Percentiles rank a stretch among this genome's conserved stretches.
These are phyloP conservation scores for Tetracladium setigerum DNA, from an alignment of 495 filamentous ascomycete genomes.

Conservation along the genomic window DNA sequence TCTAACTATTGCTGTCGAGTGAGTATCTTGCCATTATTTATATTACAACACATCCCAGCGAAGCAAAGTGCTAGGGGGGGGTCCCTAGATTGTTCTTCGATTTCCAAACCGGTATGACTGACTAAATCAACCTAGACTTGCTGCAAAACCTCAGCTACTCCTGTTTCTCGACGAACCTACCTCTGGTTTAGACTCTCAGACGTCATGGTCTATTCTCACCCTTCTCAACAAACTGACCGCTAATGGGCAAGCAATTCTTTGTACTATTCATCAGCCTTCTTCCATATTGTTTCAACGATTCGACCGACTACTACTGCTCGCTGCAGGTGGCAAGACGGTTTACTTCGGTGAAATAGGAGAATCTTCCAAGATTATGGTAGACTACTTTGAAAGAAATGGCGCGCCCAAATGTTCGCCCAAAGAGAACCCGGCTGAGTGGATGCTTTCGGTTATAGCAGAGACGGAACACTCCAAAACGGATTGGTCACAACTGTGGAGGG, in stretches of 20 bases:
- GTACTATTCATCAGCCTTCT: constrained; percentile 87
- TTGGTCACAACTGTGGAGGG: constrained; percentile 74
- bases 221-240: constrained; percentile 72
- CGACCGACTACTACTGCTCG: constrained; percentile 71
- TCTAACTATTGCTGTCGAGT: constrained; percentile 53
- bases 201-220: constrained; percentile 70
- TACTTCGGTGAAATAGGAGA: constrained; percentile 72
- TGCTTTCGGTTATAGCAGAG: constrained; percentile 81
- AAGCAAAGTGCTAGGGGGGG: too few relatives aligned
- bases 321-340: constrained; percentile 58
- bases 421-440: constrained; percentile 88
- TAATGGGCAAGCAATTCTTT: constrained; percentile 76
- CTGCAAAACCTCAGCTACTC: too few relatives aligned
- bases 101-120: too few relatives aligned
- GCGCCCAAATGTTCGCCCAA: constrained; percentile 59
- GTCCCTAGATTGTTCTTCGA: too few relatives aligned
- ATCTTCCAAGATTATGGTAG: constrained; percentile 49
- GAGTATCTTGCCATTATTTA: too few relatives aligned
- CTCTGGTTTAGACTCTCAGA: constrained; percentile 41
- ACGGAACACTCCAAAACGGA: constrained; percentile 64
- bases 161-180: constrained; percentile 82
- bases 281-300: constrained; percentile 85
- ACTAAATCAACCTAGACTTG: too few relatives aligned
- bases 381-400: constrained; percentile 67
- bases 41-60: too few relatives aligned